Conservation (phyloP, 495 filamentous ascomycete genomes). For the Aspergillus olivimuriae region DNA sequence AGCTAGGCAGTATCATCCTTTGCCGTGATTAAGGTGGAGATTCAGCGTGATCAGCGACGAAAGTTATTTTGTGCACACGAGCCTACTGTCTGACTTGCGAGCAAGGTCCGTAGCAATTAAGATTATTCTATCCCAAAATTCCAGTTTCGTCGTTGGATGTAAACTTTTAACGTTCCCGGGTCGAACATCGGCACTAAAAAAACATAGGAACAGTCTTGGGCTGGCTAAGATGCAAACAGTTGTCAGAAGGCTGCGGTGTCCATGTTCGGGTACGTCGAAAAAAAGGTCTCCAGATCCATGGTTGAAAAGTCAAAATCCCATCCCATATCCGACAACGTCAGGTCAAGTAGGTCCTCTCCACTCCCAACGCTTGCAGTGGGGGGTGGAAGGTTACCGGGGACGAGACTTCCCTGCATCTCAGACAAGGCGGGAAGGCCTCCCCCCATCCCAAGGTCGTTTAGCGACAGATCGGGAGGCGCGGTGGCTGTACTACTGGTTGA, state of each 20-base stretch:
- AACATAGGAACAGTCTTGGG: too few species aligned
- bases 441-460: neutral
- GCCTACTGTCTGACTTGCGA: too few species aligned
- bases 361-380: slow-evolving; percentile 23
- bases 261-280: slow-evolving; percentile 27
- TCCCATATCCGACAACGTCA: slow-evolving; percentile 39
- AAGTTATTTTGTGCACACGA: too few species aligned
- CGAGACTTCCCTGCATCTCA: slow-evolving; percentile 18
- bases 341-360: slow-evolving; percentile 32
- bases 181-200: too few species aligned
- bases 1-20: too few species aligned
- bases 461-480: neutral
- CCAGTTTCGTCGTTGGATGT: too few species aligned
- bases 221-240: neutral
- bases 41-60: too few species aligned
- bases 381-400: slow-evolving; percentile 18
- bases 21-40: too few species aligned
- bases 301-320: slow-evolving; percentile 44
- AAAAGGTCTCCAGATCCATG: slow-evolving; percentile 39
- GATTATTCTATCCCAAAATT: too few species aligned
- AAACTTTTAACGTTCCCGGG: too few species aligned
- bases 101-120: too few species aligned
- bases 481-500: neutral
- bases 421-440: slow-evolving; percentile 9
- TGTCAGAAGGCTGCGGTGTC: slow-evolving; percentile 8